Evolutionary conservation across 2,329 filamentous ascomycete genomes (phyloP).

Genomic region (Arthrobotrys pseudoclavata): DNA sequence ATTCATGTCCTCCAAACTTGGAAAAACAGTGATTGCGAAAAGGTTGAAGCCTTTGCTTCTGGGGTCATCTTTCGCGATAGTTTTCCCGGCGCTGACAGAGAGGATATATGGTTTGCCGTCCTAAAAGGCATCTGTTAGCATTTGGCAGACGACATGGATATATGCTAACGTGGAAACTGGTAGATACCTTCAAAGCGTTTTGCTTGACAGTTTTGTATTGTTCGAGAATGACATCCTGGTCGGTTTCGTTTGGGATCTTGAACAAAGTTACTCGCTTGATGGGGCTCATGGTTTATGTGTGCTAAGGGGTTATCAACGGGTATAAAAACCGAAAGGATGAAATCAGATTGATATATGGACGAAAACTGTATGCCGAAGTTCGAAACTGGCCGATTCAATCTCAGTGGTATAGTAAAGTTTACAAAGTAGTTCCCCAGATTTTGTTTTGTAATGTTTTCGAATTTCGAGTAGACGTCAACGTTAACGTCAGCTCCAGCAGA

Average conservation of each 20-base stretch:
- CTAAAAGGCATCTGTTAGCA: conserved; percentile 66
- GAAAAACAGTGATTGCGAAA: conserved; percentile 75
- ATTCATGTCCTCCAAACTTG: conserved; percentile 76
- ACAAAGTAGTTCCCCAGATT: no score
- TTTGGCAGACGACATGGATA: neutral
- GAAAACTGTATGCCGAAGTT: neutral
- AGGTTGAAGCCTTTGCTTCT: conserved; percentile 77
- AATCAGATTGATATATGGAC: neutral
- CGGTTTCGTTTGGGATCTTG: conserved; percentile 69
- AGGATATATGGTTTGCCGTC: conserved; percentile 80
- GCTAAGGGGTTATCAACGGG: neutral
- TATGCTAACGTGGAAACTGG: no score
- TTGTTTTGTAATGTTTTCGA: no score
- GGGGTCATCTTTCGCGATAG: conserved; percentile 70
- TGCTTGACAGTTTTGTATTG: conserved; percentile 68
- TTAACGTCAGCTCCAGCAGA: no score
- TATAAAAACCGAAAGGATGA: no score
- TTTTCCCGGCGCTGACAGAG: conserved; percentile 70
- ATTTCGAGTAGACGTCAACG: no score
- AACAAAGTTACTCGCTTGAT: conserved; percentile 71
- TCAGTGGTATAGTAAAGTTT: no score
- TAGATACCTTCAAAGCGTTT: conserved; percentile 68
- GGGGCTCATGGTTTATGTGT: conserved; percentile 34
- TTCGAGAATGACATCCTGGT: conserved; percentile 67
- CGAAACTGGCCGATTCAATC: neutral